These are phyloP conservation scores for Tricholoma bakamatsutake DNA, from an alignment of 768 basidiomycete genomes.

Conservation along the genomic window DNA sequence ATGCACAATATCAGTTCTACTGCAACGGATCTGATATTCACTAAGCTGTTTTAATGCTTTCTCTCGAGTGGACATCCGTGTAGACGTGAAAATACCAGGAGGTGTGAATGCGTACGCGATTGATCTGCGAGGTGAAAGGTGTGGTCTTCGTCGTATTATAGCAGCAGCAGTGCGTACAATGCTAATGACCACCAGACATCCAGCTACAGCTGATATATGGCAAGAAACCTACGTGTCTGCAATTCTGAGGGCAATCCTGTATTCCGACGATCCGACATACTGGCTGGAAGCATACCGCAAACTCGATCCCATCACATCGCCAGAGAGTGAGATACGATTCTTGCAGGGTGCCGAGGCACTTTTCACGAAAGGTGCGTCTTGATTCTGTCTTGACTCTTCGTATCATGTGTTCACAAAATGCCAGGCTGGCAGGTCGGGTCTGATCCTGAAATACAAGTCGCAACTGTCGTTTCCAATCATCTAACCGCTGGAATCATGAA, in stretches of 20 bases:
- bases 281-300: slow-evolving; percentile 91
- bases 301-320: slow-evolving; percentile 87
- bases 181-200: slow-evolving; percentile 49
- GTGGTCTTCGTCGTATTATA: slow-evolving; percentile 18
- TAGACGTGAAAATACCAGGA: slow-evolving; percentile 98
- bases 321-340: slow-evolving; percentile 86
- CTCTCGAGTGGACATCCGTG: slow-evolving; percentile 91
- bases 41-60: slow-evolving; percentile 97
- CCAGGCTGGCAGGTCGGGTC: slow-evolving; percentile 98
- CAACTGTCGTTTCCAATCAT: slow-evolving; percentile 94
- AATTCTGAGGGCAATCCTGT: slow-evolving; percentile 83
- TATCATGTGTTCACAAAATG: neutral
- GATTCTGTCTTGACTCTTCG: neutral
- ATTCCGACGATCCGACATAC: slow-evolving; percentile 93
- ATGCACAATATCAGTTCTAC: neutral
- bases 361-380: slow-evolving; percentile 65
- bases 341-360: slow-evolving; percentile 85
- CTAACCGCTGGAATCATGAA: slow-evolving; percentile 93
- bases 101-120: slow-evolving; percentile 93
- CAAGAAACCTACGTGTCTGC: slow-evolving; percentile 97
- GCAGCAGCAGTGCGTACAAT: neutral
- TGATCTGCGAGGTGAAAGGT: slow-evolving; percentile 93
- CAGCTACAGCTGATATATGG: slow-evolving; percentile 91
- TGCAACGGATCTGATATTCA: neutral
- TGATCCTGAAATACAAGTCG: slow-evolving; percentile 98